phyloP scores from a whole-genome alignment of 1,139 yeast species.

The Scheffersomyces stambukii region DNA sequence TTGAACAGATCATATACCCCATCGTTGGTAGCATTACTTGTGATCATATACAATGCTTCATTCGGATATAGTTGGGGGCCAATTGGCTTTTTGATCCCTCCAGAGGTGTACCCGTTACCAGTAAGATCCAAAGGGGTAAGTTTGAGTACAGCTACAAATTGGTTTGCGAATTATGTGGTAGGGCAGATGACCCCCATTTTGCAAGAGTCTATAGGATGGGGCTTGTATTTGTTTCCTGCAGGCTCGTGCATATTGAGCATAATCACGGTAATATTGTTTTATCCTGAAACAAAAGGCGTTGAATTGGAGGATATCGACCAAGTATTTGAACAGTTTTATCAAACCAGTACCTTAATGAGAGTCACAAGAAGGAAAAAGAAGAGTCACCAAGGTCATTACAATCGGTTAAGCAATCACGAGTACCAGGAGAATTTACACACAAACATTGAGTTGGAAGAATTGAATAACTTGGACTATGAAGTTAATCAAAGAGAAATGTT shows the following conservation, averaged over 20 bases:
- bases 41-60: constrained; percentile 47
- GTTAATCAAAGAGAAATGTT: constrained; percentile 4
- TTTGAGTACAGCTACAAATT: constrained; percentile 50
- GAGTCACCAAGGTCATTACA: constrained; percentile 4
- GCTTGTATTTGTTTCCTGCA: constrained; percentile 48
- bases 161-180: constrained; percentile 52
- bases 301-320: constrained; percentile 86
- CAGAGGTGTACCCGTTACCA: constrained; percentile 51
- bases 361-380: constrained; percentile 4
- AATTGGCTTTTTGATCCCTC: constrained; percentile 50
- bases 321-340: constrained; percentile 58
- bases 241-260: constrained; percentile 42
- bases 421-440: constrained; percentile 10
- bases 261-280: constrained; percentile 55
- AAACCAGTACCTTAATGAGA: constrained; percentile 7
- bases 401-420: constrained; percentile 6
- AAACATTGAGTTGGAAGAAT: constrained; percentile 7
- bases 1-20: constrained; percentile 38
- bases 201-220: constrained; percentile 46
- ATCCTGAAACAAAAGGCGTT: constrained; percentile 90
- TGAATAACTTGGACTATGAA: constrained; percentile 18
- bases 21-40: constrained; percentile 43
- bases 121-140: constrained; percentile 54
- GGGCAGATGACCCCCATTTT: constrained; percentile 52
- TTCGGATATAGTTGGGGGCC: constrained; percentile 61